Base-by-base conservation (phyloP, 1,139 yeast genomes). In the Suhomyces anneliseae region DNA sequence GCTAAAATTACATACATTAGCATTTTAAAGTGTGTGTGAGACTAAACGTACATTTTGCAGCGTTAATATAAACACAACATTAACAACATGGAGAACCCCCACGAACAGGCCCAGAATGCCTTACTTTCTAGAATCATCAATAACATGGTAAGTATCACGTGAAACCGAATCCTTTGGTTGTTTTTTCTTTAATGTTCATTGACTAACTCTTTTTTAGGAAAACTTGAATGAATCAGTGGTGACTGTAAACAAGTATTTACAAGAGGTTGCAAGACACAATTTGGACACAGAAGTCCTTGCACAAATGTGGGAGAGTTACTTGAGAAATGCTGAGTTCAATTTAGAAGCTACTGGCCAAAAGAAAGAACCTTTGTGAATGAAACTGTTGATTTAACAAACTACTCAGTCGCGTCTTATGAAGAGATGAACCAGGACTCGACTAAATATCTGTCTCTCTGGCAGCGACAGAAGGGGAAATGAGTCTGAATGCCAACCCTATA, bases 31-130 rank as follows among this genome's bases (percentile, higher is more conserved):
- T 19, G 6, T 19, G 24, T 19, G 24, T 19, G 24, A 2, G 24
- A 19, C 24, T 19, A 19, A 19, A 19, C 24, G 1, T 2, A 19
- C 6, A 19, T 19, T 19, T 19, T 19, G 24, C 24, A 19, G 24
- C 24, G 24, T 19, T 19, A 19, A 19, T 1, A 19, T 19, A 19
- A 19, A 19, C 24, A 19, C 24, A 19, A 19, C 24, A 19, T 19
- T 19, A 19, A 2, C 6, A 19, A 6, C 4, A 86, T 88, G 95
- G 93, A 88, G 68, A 90, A 90, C 59, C 97, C 97, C 4, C 95
- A 90, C 61, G 95, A 88, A 58, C 89, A 87, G 60, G 88, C 83
- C 8, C 97, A 90, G 60, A 85, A 82, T 53, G 90, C 90, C 14
- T 72, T 90, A 38, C 74, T 88, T 49, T 79, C 90, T 26, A 81